Evolutionary conservation across 2,329 filamentous ascomycete species (phyloP).

Genomic region (Myriangium duriaei): DNA sequence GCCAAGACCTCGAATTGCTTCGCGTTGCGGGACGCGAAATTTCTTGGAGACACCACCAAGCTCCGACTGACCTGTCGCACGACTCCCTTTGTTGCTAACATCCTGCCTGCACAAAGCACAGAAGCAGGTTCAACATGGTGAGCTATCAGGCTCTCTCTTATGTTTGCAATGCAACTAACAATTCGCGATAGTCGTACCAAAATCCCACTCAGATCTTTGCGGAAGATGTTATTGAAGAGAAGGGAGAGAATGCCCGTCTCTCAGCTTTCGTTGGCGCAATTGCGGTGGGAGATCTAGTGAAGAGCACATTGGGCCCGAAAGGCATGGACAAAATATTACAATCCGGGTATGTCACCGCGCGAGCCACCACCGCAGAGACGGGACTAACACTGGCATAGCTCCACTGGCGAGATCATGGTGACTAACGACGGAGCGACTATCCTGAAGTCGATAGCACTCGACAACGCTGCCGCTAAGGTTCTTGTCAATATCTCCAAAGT

Average conservation of each 20-base stretch:
- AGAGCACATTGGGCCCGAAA: slow-evolving; percentile 93
- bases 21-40: slow-evolving; percentile 9
- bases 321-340: slow-evolving; percentile 99
- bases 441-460: slow-evolving; percentile 92
- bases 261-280: slow-evolving; percentile 98
- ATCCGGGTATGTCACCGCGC: slow-evolving; percentile 57
- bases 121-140: too few relatives aligned
- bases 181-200: slow-evolving; percentile 24
- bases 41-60: slow-evolving; percentile 2
- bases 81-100: too few relatives aligned
- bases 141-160: too few relatives aligned
- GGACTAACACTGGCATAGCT: slow-evolving; percentile 42
- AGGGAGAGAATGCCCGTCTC: slow-evolving; percentile 96
- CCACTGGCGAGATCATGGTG: slow-evolving; percentile 93
- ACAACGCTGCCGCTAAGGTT: slow-evolving; percentile 96
- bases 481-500: slow-evolving; percentile 99
- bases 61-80: background rate
- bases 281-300: slow-evolving; percentile 91
- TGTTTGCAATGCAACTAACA: too few relatives aligned
- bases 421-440: slow-evolving; percentile 99
- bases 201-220: slow-evolving; percentile 97
- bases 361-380: slow-evolving; percentile 11
- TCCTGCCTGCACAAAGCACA: too few relatives aligned
- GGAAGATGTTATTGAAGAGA: slow-evolving; percentile 92
- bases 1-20: slow-evolving; percentile 6